Conservation (phyloP, 345 rosid genomes). For the Cardiospermum halicacabum region DNA sequence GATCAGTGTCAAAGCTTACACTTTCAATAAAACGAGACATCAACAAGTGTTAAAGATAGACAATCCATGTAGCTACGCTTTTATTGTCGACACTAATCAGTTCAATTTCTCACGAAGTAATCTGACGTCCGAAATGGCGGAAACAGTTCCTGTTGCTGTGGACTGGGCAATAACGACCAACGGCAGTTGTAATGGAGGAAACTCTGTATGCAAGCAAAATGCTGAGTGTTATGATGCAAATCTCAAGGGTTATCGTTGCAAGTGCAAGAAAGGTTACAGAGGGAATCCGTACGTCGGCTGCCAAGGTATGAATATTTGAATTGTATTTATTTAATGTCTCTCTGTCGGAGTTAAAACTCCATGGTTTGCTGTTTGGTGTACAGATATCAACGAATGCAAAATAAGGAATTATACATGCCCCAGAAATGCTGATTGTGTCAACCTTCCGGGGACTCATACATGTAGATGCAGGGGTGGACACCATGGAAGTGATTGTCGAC, state of each 20-base stretch:
- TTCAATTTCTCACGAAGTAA: constrained; percentile 10
- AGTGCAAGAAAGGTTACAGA: constrained; percentile 17
- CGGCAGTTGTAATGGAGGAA: constrained; percentile 12
- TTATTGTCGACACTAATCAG: not conserved
- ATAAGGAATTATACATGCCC: not conserved
- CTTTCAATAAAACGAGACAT: not conserved
- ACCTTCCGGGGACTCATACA: constrained; percentile 15
- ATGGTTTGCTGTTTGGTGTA: too few species aligned
- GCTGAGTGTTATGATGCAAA: not conserved
- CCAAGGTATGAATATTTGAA: not conserved
- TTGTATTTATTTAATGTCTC: not conserved
- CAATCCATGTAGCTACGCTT: constrained; percentile 21
- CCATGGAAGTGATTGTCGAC: constrained; percentile 7
- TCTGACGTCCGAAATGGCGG: not conserved
- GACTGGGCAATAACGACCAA: constrained; percentile 33
- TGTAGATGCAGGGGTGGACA: constrained; percentile 31
- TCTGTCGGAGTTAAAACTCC: too few species aligned
- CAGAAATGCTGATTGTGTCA: not conserved
- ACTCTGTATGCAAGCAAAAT: constrained; percentile 10
- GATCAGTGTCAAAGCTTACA: not conserved
- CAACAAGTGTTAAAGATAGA: not conserved
- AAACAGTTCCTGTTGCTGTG: constrained; percentile 14
- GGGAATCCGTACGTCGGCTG: constrained; percentile 33
- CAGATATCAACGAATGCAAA: constrained; percentile 13
- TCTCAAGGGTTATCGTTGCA: constrained; percentile 22